Conservation (phyloP, 306 rosid species). For the Sechiopsis laciniata region DNA sequence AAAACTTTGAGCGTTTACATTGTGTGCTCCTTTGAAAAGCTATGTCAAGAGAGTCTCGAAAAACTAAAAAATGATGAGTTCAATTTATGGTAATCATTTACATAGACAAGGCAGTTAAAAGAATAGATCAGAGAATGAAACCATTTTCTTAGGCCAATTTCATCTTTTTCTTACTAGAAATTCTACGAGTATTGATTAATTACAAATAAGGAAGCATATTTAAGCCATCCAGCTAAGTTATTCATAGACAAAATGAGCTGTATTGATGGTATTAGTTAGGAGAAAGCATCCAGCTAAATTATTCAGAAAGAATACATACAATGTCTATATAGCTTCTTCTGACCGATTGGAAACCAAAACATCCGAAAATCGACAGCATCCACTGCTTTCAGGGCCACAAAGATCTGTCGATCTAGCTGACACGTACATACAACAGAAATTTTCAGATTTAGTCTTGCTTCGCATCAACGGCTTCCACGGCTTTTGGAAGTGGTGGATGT, state of each 20-base stretch:
- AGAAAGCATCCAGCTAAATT: conserved; percentile 13
- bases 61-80: too few species aligned
- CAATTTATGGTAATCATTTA: too few species aligned
- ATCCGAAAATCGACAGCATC: not conserved
- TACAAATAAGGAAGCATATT: not conserved
- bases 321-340: not conserved
- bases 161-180: not conserved
- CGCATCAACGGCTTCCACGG: conserved; percentile 20
- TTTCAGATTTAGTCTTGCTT: conserved; percentile 49
- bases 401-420: not conserved
- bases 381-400: conserved; percentile 4
- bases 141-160: not conserved
- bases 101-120: too few species aligned
- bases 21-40: too few species aligned
- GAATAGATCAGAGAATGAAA: not conserved
- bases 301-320: conserved; percentile 10
- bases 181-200: not conserved
- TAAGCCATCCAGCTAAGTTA: conserved; percentile 15
- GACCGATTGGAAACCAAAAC: conserved; percentile 16
- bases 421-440: not conserved
- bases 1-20: too few species aligned
- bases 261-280: too few species aligned
- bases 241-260: not conserved
- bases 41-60: too few species aligned
- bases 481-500: conserved; percentile 31